A percentile compares a stretch with the other conserved stretches of the same genome.
phyloP scores from a whole-genome alignment of 768 basidiomycete genomes.

The Dendrothele bispora region DNA sequence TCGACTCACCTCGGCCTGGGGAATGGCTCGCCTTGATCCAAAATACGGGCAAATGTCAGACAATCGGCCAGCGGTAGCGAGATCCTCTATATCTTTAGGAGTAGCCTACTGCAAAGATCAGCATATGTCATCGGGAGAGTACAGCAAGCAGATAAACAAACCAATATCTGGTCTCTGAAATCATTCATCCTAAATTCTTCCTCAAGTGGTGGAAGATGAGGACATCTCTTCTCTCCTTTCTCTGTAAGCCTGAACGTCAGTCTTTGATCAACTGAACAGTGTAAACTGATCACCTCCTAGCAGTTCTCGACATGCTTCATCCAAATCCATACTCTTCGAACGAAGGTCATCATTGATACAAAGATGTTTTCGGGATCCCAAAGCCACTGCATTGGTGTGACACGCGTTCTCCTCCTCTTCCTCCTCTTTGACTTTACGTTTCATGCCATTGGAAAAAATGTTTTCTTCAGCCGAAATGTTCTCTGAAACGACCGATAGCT shows the following conservation, averaged over 20 bases:
- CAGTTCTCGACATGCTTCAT: conserved; percentile 86
- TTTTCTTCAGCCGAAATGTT: conserved; percentile 15
- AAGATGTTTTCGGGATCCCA: conserved; percentile 88
- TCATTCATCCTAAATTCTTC: conserved; percentile 76
- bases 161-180: conserved; percentile 85
- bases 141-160: conserved; percentile 29
- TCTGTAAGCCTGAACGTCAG: conserved; percentile 34
- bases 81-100: conserved; percentile 94
- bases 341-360: conserved; percentile 88
- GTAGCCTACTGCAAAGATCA: conserved; percentile 52
- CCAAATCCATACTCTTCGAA: conserved; percentile 64
- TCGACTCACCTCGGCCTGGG: conserved; percentile 77
- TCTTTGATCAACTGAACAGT: neutral
- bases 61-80: conserved; percentile 70
- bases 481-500: conserved; percentile 38
- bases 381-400: conserved; percentile 66
- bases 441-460: conserved; percentile 13
- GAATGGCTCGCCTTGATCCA: conserved; percentile 82
- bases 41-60: conserved; percentile 89
- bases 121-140: neutral
- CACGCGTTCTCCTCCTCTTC: conserved; percentile 20
- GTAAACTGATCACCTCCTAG: conserved; percentile 53
- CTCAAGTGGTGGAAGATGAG: conserved; percentile 67
- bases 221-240: conserved; percentile 67
- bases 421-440: conserved; percentile 26